Evolutionary conservation across 805 yeast species (phyloP).

Genomic region (Wickerhamiella slavikovae): DNA sequence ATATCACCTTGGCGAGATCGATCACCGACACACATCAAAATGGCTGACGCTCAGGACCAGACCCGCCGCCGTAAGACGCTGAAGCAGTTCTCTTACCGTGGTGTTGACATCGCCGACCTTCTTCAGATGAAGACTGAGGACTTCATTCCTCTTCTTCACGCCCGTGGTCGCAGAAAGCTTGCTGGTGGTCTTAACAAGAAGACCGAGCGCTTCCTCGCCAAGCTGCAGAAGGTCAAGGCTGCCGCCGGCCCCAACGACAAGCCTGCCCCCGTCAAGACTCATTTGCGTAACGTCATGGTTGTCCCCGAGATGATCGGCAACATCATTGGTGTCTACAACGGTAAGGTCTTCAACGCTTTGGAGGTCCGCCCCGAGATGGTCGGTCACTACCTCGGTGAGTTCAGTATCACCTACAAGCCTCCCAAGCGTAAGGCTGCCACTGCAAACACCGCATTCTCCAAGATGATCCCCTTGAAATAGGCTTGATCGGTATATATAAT

Average conservation of each 20-base stretch:
- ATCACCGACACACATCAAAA: slow-evolving; percentile 7
- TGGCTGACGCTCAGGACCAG: slow-evolving; percentile 18
- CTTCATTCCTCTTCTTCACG: slow-evolving; percentile 87
- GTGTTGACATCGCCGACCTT: slow-evolving; percentile 90
- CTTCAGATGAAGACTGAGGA: slow-evolving; percentile 90
- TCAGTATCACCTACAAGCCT: slow-evolving; percentile 98
- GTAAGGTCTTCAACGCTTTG: slow-evolving; percentile 97
- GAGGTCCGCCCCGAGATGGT: slow-evolving; percentile 99
- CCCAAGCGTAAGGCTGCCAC: slow-evolving; percentile 80
- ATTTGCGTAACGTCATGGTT: slow-evolving; percentile 95
- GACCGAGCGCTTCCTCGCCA: slow-evolving; percentile 91
- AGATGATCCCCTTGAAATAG: slow-evolving; percentile 15
- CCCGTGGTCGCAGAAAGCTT: slow-evolving; percentile 99
- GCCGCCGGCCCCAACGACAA: slow-evolving; percentile 64
- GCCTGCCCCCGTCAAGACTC: slow-evolving; percentile 97
- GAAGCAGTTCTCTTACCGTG: slow-evolving; percentile 96
- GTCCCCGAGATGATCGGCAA: slow-evolving; percentile 99
- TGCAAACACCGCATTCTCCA: slow-evolving; percentile 14
- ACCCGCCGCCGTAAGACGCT: slow-evolving; percentile 47
- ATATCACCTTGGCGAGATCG: no score
- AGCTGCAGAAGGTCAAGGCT: slow-evolving; percentile 92
- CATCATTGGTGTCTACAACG: slow-evolving; percentile 97
- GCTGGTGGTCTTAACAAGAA: slow-evolving; percentile 90
- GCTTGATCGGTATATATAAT: not conserved
- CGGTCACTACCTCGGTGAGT: slow-evolving; percentile 99